Base-by-base conservation (phyloP, 495 filamentous ascomycete species). In the Penicillium robsamsonii region DNA sequence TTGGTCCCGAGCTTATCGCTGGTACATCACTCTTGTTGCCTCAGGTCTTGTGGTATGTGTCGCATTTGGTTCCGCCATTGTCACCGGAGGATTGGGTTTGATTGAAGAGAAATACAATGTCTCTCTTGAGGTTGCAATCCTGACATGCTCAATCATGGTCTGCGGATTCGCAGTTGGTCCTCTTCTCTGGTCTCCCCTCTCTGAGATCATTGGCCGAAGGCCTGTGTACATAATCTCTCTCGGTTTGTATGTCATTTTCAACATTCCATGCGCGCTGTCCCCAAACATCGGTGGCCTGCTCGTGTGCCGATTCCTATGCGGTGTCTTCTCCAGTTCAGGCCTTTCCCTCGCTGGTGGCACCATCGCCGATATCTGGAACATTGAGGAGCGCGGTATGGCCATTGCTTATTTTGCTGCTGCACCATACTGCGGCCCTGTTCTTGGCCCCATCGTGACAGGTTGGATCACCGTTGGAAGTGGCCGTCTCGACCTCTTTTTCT, bases 141-240 rank as follows among this genome's bases (percentile, higher is more conserved):
- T 91, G 3, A 72, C 70, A 12, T 72, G 70, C 31, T 70, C 65
- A 3, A 72, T 72, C 33, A 72, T 72, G 68, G 70, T 72, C 10
- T 72, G 70, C 24, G 70, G 75, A 2, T 79, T 77, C 33, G 72
- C 75, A 12, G 57, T 81, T 15, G 84, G 81, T 5, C 84, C 83
- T 5, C 61, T 80, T 0, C 56, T 84, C 11, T 86, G 74, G 70
- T 82, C 77, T 5, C 91, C 91, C 0, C 68, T 91, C 4, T 91
- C 87, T 7, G 91, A 96, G 64, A 77, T 95, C 46, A 84, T 83
- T 58, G 91, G 91, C 42, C 81, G 91, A 31, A 74, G 75, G 47
- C 59, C 65, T 18, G 83, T 84, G 5, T 73, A 86, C 18, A 79
- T 84, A 56, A 66, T 78, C 43, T 82, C 81, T 25, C 69, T 81